Base-by-base conservation (phyloP, 345 rosid species). In the Odontarrhena argentea region DNA sequence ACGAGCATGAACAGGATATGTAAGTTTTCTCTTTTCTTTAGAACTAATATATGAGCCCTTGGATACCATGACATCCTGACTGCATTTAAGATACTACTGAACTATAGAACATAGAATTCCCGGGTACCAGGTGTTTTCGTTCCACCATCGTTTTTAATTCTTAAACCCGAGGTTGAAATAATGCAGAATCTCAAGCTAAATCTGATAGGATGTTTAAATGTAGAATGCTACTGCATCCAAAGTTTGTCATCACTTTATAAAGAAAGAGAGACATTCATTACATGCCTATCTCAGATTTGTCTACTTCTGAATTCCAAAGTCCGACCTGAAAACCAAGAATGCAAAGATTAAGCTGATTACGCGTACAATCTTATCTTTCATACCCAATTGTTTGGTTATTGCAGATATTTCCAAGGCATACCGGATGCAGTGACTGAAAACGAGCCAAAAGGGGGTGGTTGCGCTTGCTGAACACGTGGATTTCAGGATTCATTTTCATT, bases 351-450 rank as follows among this genome's bases (percentile, higher is more conserved):
- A 57, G 34, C 43, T 58, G 43, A 49, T 12, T 59, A 57, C 25
- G 22, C 54, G 38, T 43, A 47, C 1, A 55, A 0, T 4, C 3
- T 1, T 28, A 15, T 53, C 9, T 9, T 43, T 40, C 4, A 14
- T 66, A 26, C 35, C 34, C 7, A 9, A 25, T 37, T 60, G 11
- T 47, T 10, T 2, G 54, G 12, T 26, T 5, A 30, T 55, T 69
- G 77, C 88, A 92, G 96, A 45, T 92, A 85, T 55, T 88, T 74
- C 75, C 84, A 60, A 70, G 86, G 87, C 9, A 77, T 89, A 45
- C 79, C 96, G 28, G 92, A 84, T 36, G 72, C 83, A 62, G 74
- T 79, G 63, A 76, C 92, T 5, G 96, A 92, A 62, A 79, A 49
- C 47, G 95, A 87, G 67, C 88, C 63, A n/a, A 74, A 54, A 67